Base-by-base conservation (phyloP, 169 alveolate genomes). In the Cryptosporidium felis region DNA sequence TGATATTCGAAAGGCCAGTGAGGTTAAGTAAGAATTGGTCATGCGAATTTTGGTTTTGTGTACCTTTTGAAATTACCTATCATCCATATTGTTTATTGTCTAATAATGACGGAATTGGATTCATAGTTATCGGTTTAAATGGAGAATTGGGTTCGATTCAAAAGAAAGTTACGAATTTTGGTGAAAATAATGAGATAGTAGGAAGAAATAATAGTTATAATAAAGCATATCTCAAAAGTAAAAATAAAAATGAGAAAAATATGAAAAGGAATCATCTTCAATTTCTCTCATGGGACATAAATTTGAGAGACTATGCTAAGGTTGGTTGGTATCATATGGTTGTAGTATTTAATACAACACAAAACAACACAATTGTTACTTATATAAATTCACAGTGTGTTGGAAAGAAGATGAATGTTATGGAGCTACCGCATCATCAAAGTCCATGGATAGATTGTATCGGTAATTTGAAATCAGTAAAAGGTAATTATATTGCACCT, bases 41-140 rank as follows among this genome's bases (percentile, higher is more conserved):
- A 6, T 53, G 85, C n/a, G 85, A 74, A 30, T 51, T 74, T 51
- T 74, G 85, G 85, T 36, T 74, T 53, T 74, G 18, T 49, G 63
- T 74, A 23, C 85, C 85, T 16, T 74, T 74, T 74, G 67, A 74
- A 36, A 49, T 53, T 53, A 74, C 85, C 51, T 53, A 47, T 53
- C 85, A 74, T 74, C 85, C 85, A 26, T 74, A 74, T 74, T 74
- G 85, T 74, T 74, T 74, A 21, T 26, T 74, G 56, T 74, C 85
- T 38, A 74, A 56, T 53, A 49, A 36, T 9, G 67, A 49, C 14
- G 67, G 85, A 1, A 56, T 74, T 23, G 85, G 85, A 3, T 74
- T 74, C 56, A 74, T 74, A 16, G 85, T 74, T 8, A 74, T 74
- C 18, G 85, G 85, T n/a, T 56, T 74, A 34, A 74, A 74, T 53